phyloP scores from a whole-genome alignment of 257 asterid species.

The Nicotiana undulata region DNA sequence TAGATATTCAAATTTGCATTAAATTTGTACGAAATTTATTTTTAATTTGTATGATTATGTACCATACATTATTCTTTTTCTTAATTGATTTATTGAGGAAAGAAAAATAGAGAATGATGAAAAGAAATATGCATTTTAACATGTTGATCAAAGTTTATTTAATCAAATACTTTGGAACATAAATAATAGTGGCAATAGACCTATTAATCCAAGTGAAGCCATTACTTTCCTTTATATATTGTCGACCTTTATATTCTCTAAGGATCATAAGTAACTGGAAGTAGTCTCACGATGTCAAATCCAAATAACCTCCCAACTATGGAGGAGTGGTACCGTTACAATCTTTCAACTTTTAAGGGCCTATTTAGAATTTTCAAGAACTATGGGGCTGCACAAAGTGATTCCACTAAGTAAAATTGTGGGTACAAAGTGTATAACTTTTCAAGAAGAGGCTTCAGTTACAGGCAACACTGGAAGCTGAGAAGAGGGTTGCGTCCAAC shows the following conservation, averaged over 20 bases:
- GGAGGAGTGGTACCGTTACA: too few species aligned
- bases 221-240: background rate
- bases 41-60: too few species aligned
- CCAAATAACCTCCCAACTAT: slow-evolving; percentile 3
- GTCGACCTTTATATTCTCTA: background rate
- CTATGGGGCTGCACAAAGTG: background rate
- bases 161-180: too few species aligned
- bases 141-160: too few species aligned
- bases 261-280: too few species aligned
- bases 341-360: background rate
- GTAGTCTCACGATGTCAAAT: background rate
- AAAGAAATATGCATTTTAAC: too few species aligned
- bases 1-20: too few species aligned
- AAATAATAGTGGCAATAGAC: too few species aligned
- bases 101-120: too few species aligned
- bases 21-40: too few species aligned
- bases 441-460: background rate
- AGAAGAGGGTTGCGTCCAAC: background rate
- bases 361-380: background rate
- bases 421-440: background rate
- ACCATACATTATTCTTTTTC: too few species aligned
- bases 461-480: slow-evolving; percentile 26
- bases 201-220: background rate
- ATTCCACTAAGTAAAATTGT: background rate
- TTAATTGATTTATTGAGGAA: too few species aligned